Percentiles rank a stretch among this genome's conserved stretches.
Conservation (phyloP, 208 protist species). For the Wallacemonas sp. region DNA sequence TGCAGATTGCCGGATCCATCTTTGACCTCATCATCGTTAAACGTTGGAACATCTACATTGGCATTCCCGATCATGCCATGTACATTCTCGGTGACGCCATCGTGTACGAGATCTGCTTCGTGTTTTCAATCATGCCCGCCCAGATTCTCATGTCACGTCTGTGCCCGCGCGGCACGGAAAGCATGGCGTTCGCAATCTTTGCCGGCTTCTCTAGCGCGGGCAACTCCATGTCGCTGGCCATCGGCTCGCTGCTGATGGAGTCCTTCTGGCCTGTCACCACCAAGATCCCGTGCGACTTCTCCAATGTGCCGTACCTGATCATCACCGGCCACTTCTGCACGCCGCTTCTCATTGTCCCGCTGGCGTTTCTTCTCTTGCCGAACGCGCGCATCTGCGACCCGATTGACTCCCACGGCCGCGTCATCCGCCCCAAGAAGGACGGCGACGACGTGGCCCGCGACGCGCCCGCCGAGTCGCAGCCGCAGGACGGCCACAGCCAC, state of each 20-base stretch:
- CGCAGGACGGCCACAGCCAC: not conserved
- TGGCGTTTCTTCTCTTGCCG: constrained; percentile 37
- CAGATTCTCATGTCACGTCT: constrained; percentile 54
- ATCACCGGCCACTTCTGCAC: constrained; percentile 35
- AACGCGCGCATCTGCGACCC: constrained; percentile 36
- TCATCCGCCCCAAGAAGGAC: not conserved
- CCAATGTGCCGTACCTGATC: constrained; percentile 43
- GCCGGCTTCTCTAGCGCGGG: constrained; percentile 52
- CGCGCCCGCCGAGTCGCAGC: not conserved
- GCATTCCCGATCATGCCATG: constrained; percentile 44
- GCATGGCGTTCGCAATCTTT: constrained; percentile 54
- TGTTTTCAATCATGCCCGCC: constrained; percentile 60
- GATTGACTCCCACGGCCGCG: constrained; percentile 14
- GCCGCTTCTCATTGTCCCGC: constrained; percentile 41
- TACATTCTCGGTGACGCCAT: constrained; percentile 70
- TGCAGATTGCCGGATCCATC: constrained; percentile 33
- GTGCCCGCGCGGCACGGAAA: constrained; percentile 62
- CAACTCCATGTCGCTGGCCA: constrained; percentile 36
- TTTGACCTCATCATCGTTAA: constrained; percentile 59
- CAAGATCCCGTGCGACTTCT: constrained; percentile 56
- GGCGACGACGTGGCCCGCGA: not conserved
- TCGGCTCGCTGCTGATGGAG: constrained; percentile 60
- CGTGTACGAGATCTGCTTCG: constrained; percentile 42
- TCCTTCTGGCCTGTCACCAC: constrained; percentile 37
- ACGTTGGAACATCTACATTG: constrained; percentile 42